Conservation (phyloP, 208 protist genomes). For the Zelonia costaricensis region DNA sequence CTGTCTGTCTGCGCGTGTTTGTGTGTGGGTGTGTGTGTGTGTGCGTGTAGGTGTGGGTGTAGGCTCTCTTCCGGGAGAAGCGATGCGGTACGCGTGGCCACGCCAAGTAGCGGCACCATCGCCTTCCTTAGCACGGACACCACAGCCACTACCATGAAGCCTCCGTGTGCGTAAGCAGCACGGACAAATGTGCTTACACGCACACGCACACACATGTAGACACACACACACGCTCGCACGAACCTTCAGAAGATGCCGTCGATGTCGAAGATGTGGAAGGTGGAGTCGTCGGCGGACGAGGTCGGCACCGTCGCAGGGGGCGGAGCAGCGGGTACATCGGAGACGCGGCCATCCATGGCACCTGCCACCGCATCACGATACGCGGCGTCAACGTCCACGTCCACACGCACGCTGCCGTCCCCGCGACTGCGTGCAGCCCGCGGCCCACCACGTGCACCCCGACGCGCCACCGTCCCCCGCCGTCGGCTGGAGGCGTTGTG, state of each 20-base stretch:
- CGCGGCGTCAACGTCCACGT: no score
- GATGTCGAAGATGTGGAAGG: slow-evolving; percentile 73
- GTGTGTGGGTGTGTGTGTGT: not conserved
- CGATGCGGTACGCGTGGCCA: no score
- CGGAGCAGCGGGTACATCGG: no score
- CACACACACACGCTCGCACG: not conserved
- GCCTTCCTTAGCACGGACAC: no score
- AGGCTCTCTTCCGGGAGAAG: no score
- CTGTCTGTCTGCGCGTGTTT: not conserved
- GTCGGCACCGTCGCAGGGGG: no score
- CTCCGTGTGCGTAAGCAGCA: no score
- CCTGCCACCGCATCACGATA: no score
- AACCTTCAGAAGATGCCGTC: slow-evolving; percentile 63
- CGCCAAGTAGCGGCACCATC: no score
- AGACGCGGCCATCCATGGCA: no score
- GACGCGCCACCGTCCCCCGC: slow-evolving; percentile 24
- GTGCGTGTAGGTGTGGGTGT: not conserved
- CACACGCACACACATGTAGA: not conserved
- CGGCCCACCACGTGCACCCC: slow-evolving; percentile 9
- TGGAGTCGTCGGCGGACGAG: not conserved
- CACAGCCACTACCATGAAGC: no score
- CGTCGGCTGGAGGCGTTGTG: slow-evolving; percentile 36
- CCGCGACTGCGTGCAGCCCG: no score
- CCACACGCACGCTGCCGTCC: not conserved
- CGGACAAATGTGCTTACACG: not conserved